Base-by-base conservation (phyloP, 2,329 filamentous ascomycete species). In the Trichoderma simmonsii region DNA sequence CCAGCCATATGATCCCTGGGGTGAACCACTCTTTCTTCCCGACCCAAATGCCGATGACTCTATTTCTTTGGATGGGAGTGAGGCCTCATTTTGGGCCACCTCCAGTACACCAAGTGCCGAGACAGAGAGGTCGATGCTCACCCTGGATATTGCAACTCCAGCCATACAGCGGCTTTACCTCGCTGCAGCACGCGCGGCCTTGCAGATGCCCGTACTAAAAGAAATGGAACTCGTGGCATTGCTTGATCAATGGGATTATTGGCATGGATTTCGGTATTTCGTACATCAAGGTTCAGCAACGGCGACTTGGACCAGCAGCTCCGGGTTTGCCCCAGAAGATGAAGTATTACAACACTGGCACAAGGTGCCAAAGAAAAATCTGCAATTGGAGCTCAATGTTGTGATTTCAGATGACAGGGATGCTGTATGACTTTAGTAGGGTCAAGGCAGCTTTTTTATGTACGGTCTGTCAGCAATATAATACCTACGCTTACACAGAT, bases 111-210 rank as follows among this genome's bases (percentile, higher is more conserved):
- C 43, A 21, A 21, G 43, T n/a, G 15, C 7, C 39, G 2, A 1
- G 39, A 43, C 39, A 43, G 39, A 43, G 39, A 18, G 15, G 39
- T 43, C 39, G 39, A 28, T 11, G 51, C 12, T 24, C 51, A 26
- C n/a, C n/a, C 15, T 28, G 6, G 43, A 36, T 51, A 43, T 72
- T 65, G 34, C 62, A 30, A 51, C 36, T 43, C 62, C 62, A 14
- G 62, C 62, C 34, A 61, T 65, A 28, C 39, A 65, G 62, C 12
- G 28, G 62, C 28, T 65, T 65, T 51, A 65, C 36, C 62, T 65
- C 57, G 14, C 57, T 24, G 57, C 57, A 61, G 57, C 57, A 32
- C 26, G 57, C 28, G 57, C 62, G 36, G 62, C 36, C 43, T 24
- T 59, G 24, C 56, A 60, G 21, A 59, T 69, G 65, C 65, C 65